Evolutionary conservation across 1,284 basidiomycete genomes (phyloP).

Genomic region (Trametes polyzona): DNA sequence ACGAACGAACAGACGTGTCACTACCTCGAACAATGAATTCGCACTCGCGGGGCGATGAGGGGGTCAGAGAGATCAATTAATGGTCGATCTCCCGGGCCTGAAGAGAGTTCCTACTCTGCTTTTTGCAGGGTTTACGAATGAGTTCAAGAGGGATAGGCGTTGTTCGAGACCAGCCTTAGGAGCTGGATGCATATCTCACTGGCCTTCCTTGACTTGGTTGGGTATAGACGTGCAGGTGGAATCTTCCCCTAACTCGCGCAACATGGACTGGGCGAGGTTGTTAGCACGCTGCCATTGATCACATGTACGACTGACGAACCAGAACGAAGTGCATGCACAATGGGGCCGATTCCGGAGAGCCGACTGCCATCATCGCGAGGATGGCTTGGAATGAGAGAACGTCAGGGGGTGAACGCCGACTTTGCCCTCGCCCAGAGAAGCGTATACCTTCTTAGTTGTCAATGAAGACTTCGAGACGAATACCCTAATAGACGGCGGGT

Average conservation of each 20-base stretch:
- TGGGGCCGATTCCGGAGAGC: constrained; percentile 30
- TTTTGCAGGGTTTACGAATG: constrained; percentile 17
- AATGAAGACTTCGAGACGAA: constrained; percentile 52
- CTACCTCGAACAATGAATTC: constrained; percentile 67
- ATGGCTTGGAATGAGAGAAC: constrained; percentile 36
- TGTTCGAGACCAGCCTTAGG: constrained; percentile 32
- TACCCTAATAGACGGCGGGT: constrained; percentile 55
- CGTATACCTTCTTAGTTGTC: constrained; percentile 36
- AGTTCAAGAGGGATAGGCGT: constrained; percentile 31
- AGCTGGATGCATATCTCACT: constrained; percentile 25
- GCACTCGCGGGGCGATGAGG: constrained; percentile 64
- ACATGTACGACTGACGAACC: constrained; percentile 14
- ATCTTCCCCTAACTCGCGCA: constrained; percentile 31
- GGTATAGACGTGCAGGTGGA: constrained; percentile 31
- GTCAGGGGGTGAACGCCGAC: constrained; percentile 36
- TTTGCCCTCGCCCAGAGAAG: constrained; percentile 25
- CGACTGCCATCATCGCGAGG: constrained; percentile 41
- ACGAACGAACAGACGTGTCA: constrained; percentile 62
- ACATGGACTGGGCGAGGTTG: constrained; percentile 21
- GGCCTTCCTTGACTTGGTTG: constrained; percentile 13
- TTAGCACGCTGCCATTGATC: background rate
- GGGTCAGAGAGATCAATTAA: constrained; percentile 59
- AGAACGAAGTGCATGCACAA: constrained; percentile 33
- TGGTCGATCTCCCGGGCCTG: constrained; percentile 30
- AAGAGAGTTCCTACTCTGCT: constrained; percentile 23